These are phyloP conservation scores for Talaromyces ruber DNA, from an alignment of 495 filamentous ascomycete genomes.

Conservation along the genomic window DNA sequence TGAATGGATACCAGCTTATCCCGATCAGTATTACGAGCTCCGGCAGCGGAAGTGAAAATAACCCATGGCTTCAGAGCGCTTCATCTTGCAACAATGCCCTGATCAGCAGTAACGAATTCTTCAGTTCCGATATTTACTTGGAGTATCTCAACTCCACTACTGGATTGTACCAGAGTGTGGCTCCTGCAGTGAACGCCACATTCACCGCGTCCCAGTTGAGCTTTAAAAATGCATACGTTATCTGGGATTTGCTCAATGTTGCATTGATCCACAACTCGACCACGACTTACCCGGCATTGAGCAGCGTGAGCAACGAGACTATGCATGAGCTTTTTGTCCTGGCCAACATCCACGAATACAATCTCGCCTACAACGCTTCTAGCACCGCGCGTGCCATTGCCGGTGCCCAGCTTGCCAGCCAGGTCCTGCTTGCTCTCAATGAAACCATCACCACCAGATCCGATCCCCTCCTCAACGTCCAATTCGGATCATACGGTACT, in stretches of 20 bases:
- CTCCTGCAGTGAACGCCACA: slow-evolving; percentile 51
- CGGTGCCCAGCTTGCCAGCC: slow-evolving; percentile 38
- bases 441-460: slow-evolving; percentile 28
- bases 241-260: slow-evolving; percentile 49
- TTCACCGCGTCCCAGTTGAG: slow-evolving; percentile 43
- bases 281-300: slow-evolving; percentile 20
- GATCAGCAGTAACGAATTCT: slow-evolving; percentile 65
- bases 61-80: slow-evolving; percentile 48
- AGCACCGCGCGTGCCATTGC: slow-evolving; percentile 39
- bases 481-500: slow-evolving; percentile 41
- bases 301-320: slow-evolving; percentile 22
- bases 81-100: slow-evolving; percentile 53
- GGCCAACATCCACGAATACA: slow-evolving; percentile 42
- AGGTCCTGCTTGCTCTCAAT: slow-evolving; percentile 35
- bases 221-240: slow-evolving; percentile 67
- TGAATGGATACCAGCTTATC: slow-evolving; percentile 56
- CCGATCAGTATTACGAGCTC: slow-evolving; percentile 33
- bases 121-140: slow-evolving; percentile 50
- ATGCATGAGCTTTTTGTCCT: slow-evolving; percentile 33
- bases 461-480: slow-evolving; percentile 31
- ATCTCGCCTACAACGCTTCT: slow-evolving; percentile 42
- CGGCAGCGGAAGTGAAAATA: slow-evolving; percentile 43
- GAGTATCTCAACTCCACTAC: slow-evolving; percentile 42
- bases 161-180: slow-evolving; percentile 55
- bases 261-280: slow-evolving; percentile 44